phyloP scores from a whole-genome alignment of 169 alveolate genomes.

The Hepatocystis sp. region DNA sequence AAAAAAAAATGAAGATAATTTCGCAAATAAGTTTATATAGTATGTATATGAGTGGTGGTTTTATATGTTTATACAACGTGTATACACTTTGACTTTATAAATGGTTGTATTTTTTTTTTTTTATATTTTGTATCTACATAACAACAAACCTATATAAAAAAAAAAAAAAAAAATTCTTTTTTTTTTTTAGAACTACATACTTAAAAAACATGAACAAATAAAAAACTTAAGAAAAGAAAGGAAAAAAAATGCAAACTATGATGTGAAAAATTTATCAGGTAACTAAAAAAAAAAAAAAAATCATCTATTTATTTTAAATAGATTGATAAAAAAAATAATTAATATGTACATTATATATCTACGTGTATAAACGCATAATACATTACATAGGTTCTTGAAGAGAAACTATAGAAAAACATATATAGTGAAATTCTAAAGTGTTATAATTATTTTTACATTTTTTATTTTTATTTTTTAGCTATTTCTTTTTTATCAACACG shows the following conservation, averaged over 20 bases:
- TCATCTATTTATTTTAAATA: no score
- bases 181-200: constrained; percentile 23
- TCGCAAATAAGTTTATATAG: no score
- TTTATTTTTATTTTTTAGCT: constrained; percentile 4
- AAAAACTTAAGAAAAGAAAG: constrained; percentile 24
- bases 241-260: constrained; percentile 18
- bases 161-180: constrained; percentile 1
- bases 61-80: no score
- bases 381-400: no score
- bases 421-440: no score
- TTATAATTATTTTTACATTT: neutral
- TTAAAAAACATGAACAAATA: constrained; percentile 8
- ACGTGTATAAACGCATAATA: no score
- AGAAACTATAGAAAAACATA: no score
- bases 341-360: no score
- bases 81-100: no score
- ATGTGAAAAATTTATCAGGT: constrained; percentile 28
- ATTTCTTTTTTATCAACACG: constrained; percentile 29
- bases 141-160: neutral
- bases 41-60: no score
- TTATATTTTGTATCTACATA: neutral
- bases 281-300: constrained; percentile 6
- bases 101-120: neutral
- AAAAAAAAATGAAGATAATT: no score
- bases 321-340: no score